phyloP scores from a whole-genome alignment of 208 protist species.

The Trypanosoma boissoni region DNA sequence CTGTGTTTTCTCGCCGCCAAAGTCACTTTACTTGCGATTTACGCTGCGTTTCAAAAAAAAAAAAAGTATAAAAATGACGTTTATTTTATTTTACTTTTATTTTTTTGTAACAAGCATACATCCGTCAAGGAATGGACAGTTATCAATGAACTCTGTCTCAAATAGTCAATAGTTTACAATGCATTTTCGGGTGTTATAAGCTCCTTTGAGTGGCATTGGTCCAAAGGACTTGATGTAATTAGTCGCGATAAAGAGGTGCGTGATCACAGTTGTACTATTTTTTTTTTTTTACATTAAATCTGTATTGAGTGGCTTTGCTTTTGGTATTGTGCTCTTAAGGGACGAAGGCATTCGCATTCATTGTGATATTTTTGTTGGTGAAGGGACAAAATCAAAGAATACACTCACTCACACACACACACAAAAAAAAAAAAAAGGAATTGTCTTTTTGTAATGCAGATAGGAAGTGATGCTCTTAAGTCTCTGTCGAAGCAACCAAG shows the following conservation, averaged over 20 bases:
- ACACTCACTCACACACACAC: no score
- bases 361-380: slow-evolving; percentile 54
- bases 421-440: no score
- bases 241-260: slow-evolving; percentile 33
- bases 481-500: slow-evolving; percentile 48
- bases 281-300: slow-evolving; percentile 59
- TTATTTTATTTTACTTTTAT: no score
- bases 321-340: slow-evolving; percentile 47
- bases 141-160: slow-evolving; percentile 44
- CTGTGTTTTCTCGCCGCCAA: slow-evolving; percentile 44
- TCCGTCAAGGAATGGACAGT: slow-evolving; percentile 43
- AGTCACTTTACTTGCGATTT: slow-evolving; percentile 38
- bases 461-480: slow-evolving; percentile 48
- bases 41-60: slow-evolving; percentile 34
- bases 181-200: slow-evolving; percentile 53
- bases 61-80: slow-evolving; percentile 54
- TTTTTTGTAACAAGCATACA: slow-evolving; percentile 69
- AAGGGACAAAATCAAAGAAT: slow-evolving; percentile 54
- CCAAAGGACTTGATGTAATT: slow-evolving; percentile 51
- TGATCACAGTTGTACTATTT: slow-evolving; percentile 29
- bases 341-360: slow-evolving; percentile 54
- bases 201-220: slow-evolving; percentile 66
- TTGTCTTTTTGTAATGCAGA: slow-evolving; percentile 46
- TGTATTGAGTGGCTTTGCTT: slow-evolving; percentile 32
- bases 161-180: slow-evolving; percentile 44